Evolutionary conservation across 768 basidiomycete species (phyloP).

Genomic region (Cystofilobasidium capitatum): DNA sequence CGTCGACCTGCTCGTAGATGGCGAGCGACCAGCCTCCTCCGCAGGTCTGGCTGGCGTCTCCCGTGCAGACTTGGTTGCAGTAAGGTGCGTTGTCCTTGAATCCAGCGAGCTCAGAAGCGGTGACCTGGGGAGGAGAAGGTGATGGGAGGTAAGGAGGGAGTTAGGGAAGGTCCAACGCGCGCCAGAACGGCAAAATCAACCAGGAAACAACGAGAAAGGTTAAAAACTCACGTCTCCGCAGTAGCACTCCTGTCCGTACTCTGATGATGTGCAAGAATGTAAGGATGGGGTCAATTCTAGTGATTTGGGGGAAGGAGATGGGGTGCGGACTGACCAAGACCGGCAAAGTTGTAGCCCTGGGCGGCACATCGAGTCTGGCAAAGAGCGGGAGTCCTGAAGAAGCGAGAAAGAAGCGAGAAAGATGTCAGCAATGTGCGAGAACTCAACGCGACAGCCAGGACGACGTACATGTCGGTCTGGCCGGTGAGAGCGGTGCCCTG

Average conservation of each 20-base stretch:
- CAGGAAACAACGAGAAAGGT: too few relatives aligned
- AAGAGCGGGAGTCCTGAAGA: slow-evolving; percentile 44
- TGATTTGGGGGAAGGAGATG: too few relatives aligned
- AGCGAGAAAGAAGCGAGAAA: background rate
- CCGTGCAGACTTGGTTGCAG: slow-evolving; percentile 26
- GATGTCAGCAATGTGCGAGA: background rate
- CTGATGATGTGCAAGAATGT: background rate
- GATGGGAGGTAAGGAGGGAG: too few relatives aligned
- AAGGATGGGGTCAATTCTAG: background rate
- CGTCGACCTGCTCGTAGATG: slow-evolving; percentile 27
- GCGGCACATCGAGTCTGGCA: slow-evolving; percentile 61
- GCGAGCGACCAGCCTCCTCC: slow-evolving; percentile 25
- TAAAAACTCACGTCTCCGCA: slow-evolving; percentile 27
- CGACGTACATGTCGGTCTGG: slow-evolving; percentile 12
- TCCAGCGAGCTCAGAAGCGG: slow-evolving; percentile 6
- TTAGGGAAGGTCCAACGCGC: too few relatives aligned
- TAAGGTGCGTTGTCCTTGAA: slow-evolving; percentile 16
- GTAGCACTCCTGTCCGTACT: slow-evolving; percentile 20
- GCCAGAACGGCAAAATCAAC: too few relatives aligned
- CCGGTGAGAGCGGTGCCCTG: slow-evolving; percentile 1
- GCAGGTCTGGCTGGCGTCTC: slow-evolving; percentile 17
- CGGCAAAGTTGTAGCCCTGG: slow-evolving; percentile 63
- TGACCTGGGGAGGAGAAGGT: too few relatives aligned
- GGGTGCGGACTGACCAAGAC: slow-evolving; percentile 59
- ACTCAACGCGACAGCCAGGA: background rate